Conservation (phyloP, 1,284 basidiomycete genomes). For the Apiotrichum montevideense region DNA sequence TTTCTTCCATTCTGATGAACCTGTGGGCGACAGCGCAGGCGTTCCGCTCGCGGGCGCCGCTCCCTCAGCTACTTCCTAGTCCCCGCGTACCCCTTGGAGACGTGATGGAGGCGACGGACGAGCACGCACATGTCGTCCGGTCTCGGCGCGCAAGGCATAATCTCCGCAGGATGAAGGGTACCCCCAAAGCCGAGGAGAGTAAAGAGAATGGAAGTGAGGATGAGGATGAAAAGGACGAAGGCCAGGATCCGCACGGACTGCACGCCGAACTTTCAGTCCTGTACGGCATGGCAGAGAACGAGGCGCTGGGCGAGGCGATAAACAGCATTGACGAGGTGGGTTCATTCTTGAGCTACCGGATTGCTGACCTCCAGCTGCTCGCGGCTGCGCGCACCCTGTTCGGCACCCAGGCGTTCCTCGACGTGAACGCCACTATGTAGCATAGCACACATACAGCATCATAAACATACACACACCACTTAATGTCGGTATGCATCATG, state of each 20-base stretch:
- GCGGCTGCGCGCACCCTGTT: constrained; percentile 42
- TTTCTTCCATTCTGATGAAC: constrained; percentile 47
- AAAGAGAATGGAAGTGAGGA: background rate
- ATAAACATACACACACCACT: background rate
- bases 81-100: constrained; percentile 43
- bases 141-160: constrained; percentile 10
- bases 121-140: constrained; percentile 27
- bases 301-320: constrained; percentile 42
- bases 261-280: constrained; percentile 38
- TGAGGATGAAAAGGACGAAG: background rate
- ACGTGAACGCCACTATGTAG: constrained; percentile 3
- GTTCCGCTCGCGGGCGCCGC: constrained; percentile 45
- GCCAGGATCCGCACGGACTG: constrained; percentile 8
- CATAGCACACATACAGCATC: background rate
- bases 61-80: constrained; percentile 50
- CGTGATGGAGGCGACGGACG: constrained; percentile 41
- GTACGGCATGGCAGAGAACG: constrained; percentile 47
- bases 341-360: background rate
- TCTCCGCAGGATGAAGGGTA: background rate
- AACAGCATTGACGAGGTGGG: constrained; percentile 41
- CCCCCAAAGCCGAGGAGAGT: too few relatives aligned
- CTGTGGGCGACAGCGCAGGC: constrained; percentile 50
- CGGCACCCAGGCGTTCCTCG: constrained; percentile 38
- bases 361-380: constrained; percentile 25
- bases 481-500: too few relatives aligned